Conservation (phyloP, 768 basidiomycete genomes). For the Amanita rubescens region DNA sequence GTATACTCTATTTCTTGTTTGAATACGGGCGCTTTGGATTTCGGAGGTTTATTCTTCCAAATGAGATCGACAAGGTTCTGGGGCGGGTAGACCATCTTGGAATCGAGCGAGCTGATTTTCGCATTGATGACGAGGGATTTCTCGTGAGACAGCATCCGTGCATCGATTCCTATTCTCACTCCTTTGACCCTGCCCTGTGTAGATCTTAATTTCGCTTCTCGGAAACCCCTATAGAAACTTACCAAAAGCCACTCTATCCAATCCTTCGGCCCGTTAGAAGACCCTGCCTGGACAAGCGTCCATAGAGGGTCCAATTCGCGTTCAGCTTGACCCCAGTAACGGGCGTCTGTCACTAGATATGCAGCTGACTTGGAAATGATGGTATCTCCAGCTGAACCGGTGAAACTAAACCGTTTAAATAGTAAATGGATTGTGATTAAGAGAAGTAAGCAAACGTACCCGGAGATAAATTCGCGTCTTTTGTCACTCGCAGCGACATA, state of each 20-base stretch:
- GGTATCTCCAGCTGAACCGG: constrained; percentile 56
- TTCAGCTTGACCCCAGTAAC: constrained; percentile 78
- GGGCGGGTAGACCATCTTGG: constrained; percentile 72
- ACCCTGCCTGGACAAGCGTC: constrained; percentile 47
- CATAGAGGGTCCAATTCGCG: constrained; percentile 68
- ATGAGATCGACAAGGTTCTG: constrained; percentile 79
- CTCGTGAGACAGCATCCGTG: constrained; percentile 73
- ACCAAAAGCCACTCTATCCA: constrained; percentile 80
- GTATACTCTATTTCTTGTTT: constrained; percentile 68
- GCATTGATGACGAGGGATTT: constrained; percentile 54
- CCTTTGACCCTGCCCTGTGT: constrained; percentile 31
- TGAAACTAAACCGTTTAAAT: constrained; percentile 17
- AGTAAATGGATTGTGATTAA: neutral
- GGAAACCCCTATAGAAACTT: constrained; percentile 13
- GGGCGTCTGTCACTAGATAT: constrained; percentile 72
- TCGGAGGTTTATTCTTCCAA: constrained; percentile 72
- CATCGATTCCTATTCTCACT: constrained; percentile 72
- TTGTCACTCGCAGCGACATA: constrained; percentile 73
- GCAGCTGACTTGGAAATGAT: constrained; percentile 60
- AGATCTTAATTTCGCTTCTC: neutral
- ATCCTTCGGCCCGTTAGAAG: constrained; percentile 46
- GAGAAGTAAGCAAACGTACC: constrained; percentile 35
- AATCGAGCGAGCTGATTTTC: constrained; percentile 43
- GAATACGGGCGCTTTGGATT: constrained; percentile 58
- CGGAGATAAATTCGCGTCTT: constrained; percentile 70